Percentiles rank a stretch among this genome's conserved stretches.
phyloP scores from a whole-genome alignment of 305 asterid species.

The Solanum aculeatissimum region DNA sequence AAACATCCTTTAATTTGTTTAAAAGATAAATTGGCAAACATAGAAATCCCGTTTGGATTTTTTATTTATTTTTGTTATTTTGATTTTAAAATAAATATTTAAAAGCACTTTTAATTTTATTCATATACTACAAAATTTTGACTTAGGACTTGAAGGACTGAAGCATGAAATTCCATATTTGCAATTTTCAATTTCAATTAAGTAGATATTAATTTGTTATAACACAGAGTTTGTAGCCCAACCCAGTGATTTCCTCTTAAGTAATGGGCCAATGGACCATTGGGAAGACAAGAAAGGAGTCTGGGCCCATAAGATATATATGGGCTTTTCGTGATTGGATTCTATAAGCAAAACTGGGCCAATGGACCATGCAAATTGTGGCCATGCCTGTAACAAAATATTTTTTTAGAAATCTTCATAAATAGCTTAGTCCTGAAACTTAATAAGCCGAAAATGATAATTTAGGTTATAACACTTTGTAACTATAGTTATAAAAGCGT shows the following conservation, averaged over 20 bases:
- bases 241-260: not conserved
- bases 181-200: not conserved
- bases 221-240: not conserved
- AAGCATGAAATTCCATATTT: not conserved
- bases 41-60: too few species aligned
- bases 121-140: too few species aligned
- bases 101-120: too few species aligned
- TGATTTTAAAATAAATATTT: too few species aligned
- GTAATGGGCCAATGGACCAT: not conserved
- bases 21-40: not conserved
- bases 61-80: too few species aligned
- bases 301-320: not conserved
- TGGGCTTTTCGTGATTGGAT: not conserved
- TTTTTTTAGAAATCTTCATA: too few species aligned
- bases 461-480: too few species aligned
- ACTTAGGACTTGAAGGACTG: too few species aligned
- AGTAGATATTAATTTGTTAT: not conserved
- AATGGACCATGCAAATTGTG: not conserved
- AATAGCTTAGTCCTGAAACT: too few species aligned
- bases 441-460: too few species aligned
- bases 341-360: not conserved
- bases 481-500: too few species aligned
- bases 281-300: not conserved
- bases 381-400: not conserved
- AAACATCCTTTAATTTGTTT: not conserved